Percentiles rank a stretch among this genome's conserved stretches.
phyloP scores from a whole-genome alignment of 139 green algal genomes.

The Coccomyxa sp. region DNA sequence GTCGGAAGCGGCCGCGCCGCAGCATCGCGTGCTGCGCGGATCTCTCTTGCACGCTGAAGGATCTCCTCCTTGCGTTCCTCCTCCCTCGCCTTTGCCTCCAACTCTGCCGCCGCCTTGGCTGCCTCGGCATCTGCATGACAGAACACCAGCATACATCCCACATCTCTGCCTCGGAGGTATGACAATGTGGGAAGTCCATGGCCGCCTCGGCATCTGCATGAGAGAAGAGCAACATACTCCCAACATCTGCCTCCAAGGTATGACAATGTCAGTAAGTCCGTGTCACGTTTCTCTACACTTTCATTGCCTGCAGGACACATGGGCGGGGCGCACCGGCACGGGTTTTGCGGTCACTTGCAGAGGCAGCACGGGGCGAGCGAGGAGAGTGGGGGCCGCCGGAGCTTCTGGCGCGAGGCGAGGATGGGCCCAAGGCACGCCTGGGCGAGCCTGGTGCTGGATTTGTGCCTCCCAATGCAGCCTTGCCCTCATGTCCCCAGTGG shows the following conservation, averaged over 20 bases:
- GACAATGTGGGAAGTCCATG: background rate
- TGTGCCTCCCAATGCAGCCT: background rate
- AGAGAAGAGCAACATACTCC: background rate
- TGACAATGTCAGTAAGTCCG: background rate
- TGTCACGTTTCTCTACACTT: background rate
- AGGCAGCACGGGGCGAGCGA: too few species aligned
- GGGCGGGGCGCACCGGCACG: background rate
- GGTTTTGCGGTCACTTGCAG: too few species aligned
- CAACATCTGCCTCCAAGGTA: background rate
- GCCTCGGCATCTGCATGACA: background rate
- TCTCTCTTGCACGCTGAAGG: slow-evolving; percentile 4
- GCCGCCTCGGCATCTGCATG: background rate
- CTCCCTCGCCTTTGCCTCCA: background rate
- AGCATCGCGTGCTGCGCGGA: background rate
- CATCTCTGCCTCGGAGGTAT: background rate
- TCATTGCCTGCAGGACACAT: background rate
- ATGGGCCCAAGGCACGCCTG: background rate
- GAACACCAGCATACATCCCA: background rate
- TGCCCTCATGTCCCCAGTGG: background rate
- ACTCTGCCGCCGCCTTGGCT: background rate
- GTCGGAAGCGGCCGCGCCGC: background rate
- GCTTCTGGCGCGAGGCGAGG: background rate
- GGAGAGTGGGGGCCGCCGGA: too few species aligned
- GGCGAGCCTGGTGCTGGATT: background rate
- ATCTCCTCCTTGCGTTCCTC: slow-evolving; percentile 1